Evolutionary conservation across 1,139 yeast genomes (phyloP), one percentile per base, ranked within the genome.

Genomic region (Saccharomycopsis hybrid): DNA sequence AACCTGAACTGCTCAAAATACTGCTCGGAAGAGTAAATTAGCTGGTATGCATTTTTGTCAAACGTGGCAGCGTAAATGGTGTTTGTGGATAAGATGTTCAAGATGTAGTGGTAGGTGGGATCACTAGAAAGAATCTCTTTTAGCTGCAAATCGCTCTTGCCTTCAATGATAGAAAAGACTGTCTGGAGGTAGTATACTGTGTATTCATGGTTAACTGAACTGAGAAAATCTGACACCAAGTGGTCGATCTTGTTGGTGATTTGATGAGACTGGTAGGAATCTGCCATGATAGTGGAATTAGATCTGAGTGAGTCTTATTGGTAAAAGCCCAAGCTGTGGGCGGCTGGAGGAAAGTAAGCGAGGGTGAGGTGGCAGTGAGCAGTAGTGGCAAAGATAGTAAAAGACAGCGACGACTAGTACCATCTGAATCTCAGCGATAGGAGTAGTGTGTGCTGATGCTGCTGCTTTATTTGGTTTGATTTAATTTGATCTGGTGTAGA

Each of bases 201-300:
- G 25, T 46, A 46, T 13, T 52, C 55, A 18, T 44, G 46, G 31
- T 50, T 51, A n/a, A 52, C 43, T 25, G 47, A 35, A 35, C 50
- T 52, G 9, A 52, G 29, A 11, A 41, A 27, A 31, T 52, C 51
- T 5, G 49, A 47, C 28, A 50, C 51, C 32, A 49, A 25, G 24
- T 49, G 31, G 44, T 49, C 46, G 5, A 37, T 37, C n/a, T 9
- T 30, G 38, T 51, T 30, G 28, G 54, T 35, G 9, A 51, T 38
- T 5, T 38, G 40, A 40, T 43, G 48, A 5, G 48, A 28, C 32
- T 41, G 41, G 42, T 46, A 46, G 4, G 43, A 30, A 5, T n/a
- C 45, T 4, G 44, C 13, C 49, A 41, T 45, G 24, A 18, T 18
- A 18, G 18, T 18, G 18, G 18, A 18, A 18, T 18, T 9, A 11